phyloP scores from a whole-genome alignment of 164 flowering plant genomes.

The Aristolochia fimbriata region DNA sequence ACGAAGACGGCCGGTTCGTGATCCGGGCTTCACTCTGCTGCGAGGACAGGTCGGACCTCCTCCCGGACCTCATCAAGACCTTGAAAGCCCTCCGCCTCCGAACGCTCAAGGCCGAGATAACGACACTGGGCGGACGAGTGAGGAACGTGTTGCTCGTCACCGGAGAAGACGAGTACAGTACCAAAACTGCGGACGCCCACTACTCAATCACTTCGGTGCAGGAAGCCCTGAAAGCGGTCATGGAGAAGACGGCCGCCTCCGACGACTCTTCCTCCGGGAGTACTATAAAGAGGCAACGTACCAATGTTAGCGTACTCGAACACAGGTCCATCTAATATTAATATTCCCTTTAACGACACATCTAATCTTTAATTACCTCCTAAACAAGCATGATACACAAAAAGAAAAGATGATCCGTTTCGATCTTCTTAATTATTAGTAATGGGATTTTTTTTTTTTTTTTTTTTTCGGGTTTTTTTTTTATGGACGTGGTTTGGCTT shows the following conservation, averaged over 20 bases:
- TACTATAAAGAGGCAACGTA: conserved; percentile 72
- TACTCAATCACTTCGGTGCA: conserved; percentile 47
- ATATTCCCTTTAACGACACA: too few relatives aligned
- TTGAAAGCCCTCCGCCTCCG: conserved; percentile 61
- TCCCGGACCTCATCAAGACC: conserved; percentile 82
- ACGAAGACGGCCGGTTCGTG: conserved; percentile 62
- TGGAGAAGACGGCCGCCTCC: conserved; percentile 44
- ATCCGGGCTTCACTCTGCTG: conserved; percentile 90
- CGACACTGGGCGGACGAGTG: conserved; percentile 82
- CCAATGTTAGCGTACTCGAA: conserved; percentile 41
- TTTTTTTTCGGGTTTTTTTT: background rate
- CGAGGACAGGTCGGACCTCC: conserved; percentile 78
- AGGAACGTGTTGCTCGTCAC: conserved; percentile 66
- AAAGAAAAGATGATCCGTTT: too few relatives aligned
- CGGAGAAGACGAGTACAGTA: conserved; percentile 42
- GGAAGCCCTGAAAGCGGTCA: conserved; percentile 69
- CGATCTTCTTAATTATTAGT: too few relatives aligned
- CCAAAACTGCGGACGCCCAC: conserved; percentile 11
- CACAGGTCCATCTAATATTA: conserved; percentile 33
- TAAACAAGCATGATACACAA: too few relatives aligned
- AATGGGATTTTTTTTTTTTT: background rate
- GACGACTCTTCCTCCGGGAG: conserved; percentile 57
- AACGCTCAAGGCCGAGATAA: conserved; percentile 84
- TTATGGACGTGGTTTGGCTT: background rate
- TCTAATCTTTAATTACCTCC: too few relatives aligned